A percentile compares a stretch with the other conserved stretches of the same genome.
Conservation (phyloP, 2,329 filamentous ascomycete genomes). For the Magnaporthiopsis poae region DNA sequence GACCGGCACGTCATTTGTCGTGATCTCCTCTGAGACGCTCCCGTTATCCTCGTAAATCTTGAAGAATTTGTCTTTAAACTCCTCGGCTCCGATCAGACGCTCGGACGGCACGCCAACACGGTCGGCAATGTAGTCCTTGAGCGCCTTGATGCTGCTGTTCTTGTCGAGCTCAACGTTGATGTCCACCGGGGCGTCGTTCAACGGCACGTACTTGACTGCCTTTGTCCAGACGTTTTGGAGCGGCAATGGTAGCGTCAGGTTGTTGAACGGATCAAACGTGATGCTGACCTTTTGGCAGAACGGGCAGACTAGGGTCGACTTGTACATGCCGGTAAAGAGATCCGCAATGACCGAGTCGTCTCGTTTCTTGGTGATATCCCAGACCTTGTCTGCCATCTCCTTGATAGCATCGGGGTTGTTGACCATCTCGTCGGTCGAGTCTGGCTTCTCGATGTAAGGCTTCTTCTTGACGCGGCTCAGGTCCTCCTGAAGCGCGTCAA, state of each 20-base stretch:
- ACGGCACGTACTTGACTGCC: slow-evolving; percentile 65
- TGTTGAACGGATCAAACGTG: slow-evolving; percentile 96
- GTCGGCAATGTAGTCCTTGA: slow-evolving; percentile 63
- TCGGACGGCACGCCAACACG: slow-evolving; percentile 55
- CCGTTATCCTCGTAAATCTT: slow-evolving; percentile 66
- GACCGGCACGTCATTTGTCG: slow-evolving; percentile 54
- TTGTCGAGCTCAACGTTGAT: slow-evolving; percentile 74
- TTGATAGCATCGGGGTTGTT: slow-evolving; percentile 69
- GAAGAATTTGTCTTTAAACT: slow-evolving; percentile 77
- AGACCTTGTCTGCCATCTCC: slow-evolving; percentile 77
- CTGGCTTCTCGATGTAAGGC: slow-evolving; percentile 93
- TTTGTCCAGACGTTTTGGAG: slow-evolving; percentile 74
- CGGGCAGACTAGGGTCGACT: slow-evolving; percentile 90
- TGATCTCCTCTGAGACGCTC: slow-evolving; percentile 63
- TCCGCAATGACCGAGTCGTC: slow-evolving; percentile 95
- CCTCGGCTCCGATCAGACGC: slow-evolving; percentile 68
- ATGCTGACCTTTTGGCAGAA: slow-evolving; percentile 91
- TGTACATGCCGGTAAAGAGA: slow-evolving; percentile 95
- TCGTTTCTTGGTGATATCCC: slow-evolving; percentile 81
- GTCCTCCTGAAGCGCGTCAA: slow-evolving; percentile 91
- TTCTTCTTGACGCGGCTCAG: slow-evolving; percentile 89
- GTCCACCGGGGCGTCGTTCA: slow-evolving; percentile 59
- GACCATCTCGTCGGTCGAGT: slow-evolving; percentile 94
- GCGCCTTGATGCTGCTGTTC: slow-evolving; percentile 54
- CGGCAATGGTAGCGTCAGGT: slow-evolving; percentile 80